A percentile compares a stretch with the other conserved stretches of the same genome.
Evolutionary conservation across 2,329 filamentous ascomycete species (phyloP).

Genomic region (Rhynchosporium secalis): DNA sequence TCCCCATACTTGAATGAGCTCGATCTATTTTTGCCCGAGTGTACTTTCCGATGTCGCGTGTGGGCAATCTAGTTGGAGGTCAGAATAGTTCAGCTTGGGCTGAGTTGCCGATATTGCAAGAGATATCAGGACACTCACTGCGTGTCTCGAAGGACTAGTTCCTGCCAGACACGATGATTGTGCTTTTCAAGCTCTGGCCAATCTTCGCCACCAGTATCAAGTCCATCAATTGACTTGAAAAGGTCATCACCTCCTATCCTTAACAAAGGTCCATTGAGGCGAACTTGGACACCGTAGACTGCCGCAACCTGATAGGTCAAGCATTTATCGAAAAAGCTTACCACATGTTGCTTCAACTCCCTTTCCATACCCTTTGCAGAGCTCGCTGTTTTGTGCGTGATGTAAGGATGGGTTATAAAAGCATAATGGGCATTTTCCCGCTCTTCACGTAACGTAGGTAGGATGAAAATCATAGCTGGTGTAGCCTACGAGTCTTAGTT

Average conservation of each 20-base stretch:
- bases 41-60: neutral
- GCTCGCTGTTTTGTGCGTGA: neutral
- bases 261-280: conserved; percentile 2
- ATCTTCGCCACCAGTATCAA: conserved; percentile 10
- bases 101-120: neutral
- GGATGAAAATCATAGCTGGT: neutral
- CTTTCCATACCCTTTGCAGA: neutral
- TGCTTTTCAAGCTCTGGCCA: neutral
- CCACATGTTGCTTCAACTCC: conserved; percentile 16
- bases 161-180: conserved; percentile 7
- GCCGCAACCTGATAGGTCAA: conserved; percentile 18
- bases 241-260: conserved; percentile 9
- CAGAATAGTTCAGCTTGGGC: neutral
- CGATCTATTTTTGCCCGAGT: neutral
- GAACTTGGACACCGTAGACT: conserved; percentile 1
- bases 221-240: conserved; percentile 10
- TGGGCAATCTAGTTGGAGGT: neutral
- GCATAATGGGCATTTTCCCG: neutral
- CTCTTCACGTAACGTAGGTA: neutral
- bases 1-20: neutral
- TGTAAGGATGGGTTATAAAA: neutral
- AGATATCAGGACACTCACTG: neutral
- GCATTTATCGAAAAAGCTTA: conserved; percentile 19
- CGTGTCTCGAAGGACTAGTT: neutral
- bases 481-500: neutral